phyloP scores from a whole-genome alignment of 2,329 filamentous ascomycete species.

The Verticillium dahliae region DNA sequence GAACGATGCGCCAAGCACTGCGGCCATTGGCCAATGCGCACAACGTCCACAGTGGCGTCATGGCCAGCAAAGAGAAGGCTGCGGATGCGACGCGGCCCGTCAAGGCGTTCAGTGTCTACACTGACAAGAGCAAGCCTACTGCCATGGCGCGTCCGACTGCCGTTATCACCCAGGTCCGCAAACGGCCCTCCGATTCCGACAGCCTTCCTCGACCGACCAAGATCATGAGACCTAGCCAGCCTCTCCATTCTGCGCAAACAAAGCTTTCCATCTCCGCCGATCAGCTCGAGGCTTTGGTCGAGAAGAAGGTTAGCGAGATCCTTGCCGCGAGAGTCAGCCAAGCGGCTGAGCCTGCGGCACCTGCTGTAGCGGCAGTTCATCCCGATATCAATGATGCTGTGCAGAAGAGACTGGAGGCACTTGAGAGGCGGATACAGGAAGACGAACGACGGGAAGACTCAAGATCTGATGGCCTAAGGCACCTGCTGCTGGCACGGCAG shows the following conservation, averaged over 20 bases:
- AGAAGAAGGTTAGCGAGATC: slow-evolving; percentile 86
- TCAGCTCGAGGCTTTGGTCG: slow-evolving; percentile 84
- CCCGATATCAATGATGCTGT: slow-evolving; percentile 67
- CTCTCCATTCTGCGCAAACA: slow-evolving; percentile 12
- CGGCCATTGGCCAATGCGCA: slow-evolving; percentile 69
- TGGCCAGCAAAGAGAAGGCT: slow-evolving; percentile 38
- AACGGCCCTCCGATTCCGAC: slow-evolving; percentile 37
- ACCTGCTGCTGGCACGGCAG: slow-evolving; percentile 84
- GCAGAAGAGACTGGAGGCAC: slow-evolving; percentile 70
- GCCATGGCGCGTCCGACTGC: slow-evolving; percentile 24
- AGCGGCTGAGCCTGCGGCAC: slow-evolving; percentile 37
- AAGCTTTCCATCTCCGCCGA: slow-evolving; percentile 55
- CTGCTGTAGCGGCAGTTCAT: slow-evolving; percentile 24
- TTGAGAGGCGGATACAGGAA: slow-evolving; percentile 76
- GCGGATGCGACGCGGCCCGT: slow-evolving; percentile 59
- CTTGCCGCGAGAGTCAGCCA: slow-evolving; percentile 66
- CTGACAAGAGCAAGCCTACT: slow-evolving; percentile 57
- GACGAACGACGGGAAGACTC: slow-evolving; percentile 59
- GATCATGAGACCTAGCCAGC: slow-evolving; percentile 26
- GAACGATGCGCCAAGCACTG: slow-evolving; percentile 63
- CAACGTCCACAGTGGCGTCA: slow-evolving; percentile 60
- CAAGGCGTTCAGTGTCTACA: slow-evolving; percentile 83
- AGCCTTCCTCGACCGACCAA: slow-evolving; percentile 39
- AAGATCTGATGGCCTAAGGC: slow-evolving; percentile 75
- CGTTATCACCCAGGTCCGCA: slow-evolving; percentile 29